A percentile compares a stretch with the other conserved stretches of the same genome.
These are phyloP conservation scores for Penicillium sp. DNA, from an alignment of 2,329 filamentous ascomycete genomes.

Conservation along the genomic window DNA sequence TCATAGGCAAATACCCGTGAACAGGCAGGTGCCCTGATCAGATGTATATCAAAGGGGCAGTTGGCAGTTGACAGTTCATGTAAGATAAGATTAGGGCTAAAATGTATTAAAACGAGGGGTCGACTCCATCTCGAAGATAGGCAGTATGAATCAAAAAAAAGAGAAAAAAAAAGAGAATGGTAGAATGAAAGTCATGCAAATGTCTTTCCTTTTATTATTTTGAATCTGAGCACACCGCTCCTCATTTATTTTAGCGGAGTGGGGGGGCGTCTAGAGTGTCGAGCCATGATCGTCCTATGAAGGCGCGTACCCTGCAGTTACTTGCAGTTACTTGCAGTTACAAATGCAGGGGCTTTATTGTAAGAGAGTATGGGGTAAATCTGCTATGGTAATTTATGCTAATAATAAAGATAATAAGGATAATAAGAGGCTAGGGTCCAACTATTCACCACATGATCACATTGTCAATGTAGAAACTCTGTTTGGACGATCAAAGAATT, in stretches of 20 bases:
- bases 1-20: not conserved
- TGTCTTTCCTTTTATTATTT: not conserved
- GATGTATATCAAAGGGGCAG: not conserved
- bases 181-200: not conserved
- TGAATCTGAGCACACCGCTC: slow-evolving; percentile 14
- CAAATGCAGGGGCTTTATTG: slow-evolving; percentile 17
- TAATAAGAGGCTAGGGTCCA: no score
- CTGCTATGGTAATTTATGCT: not conserved
- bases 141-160: not conserved
- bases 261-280: slow-evolving; percentile 12
- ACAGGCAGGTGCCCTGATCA: slow-evolving; percentile 4
- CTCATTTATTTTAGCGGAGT: slow-evolving; percentile 15
- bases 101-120: slow-evolving; percentile 12
- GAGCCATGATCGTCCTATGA: slow-evolving; percentile 5
- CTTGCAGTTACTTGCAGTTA: slow-evolving; percentile 14
- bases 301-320: not conserved
- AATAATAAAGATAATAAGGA: not conserved
- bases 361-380: not conserved
- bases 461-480: not conserved
- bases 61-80: not conserved
- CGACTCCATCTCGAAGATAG: slow-evolving; percentile 12
- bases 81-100: slow-evolving; percentile 21
- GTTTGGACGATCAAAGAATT: not conserved
- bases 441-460: not conserved
- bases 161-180: not conserved